phyloP scores from a whole-genome alignment of 2,329 filamentous ascomycete species.

The Fusarium nygamai region DNA sequence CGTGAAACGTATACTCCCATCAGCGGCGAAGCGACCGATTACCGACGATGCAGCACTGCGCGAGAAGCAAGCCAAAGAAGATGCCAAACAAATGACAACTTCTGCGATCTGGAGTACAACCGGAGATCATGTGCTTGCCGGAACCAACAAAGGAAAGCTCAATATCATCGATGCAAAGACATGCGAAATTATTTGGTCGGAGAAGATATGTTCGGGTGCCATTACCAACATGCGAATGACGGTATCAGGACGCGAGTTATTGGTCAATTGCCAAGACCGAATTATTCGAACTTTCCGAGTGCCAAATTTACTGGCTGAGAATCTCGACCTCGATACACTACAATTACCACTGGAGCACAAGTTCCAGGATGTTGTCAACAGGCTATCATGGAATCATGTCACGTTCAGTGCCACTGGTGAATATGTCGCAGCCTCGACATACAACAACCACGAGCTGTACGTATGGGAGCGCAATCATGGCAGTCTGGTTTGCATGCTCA shows the following conservation, averaged over 20 bases:
- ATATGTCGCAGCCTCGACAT: slow-evolving; percentile 95
- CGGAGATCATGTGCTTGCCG: slow-evolving; percentile 89
- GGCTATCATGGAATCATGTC: slow-evolving; percentile 95
- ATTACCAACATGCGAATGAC: slow-evolving; percentile 89
- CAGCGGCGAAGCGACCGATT: slow-evolving; percentile 79
- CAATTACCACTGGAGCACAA: slow-evolving; percentile 95
- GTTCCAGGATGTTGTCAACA: slow-evolving; percentile 97
- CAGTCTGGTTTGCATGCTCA: slow-evolving; percentile 94
- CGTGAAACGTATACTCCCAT: slow-evolving; percentile 81
- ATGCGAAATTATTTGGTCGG: slow-evolving; percentile 86
- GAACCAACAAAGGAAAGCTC: slow-evolving; percentile 94
- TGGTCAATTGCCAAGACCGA: slow-evolving; percentile 93
- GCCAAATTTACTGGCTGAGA: slow-evolving; percentile 75
- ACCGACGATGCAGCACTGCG: slow-evolving; percentile 74
- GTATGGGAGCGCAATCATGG: slow-evolving; percentile 97
- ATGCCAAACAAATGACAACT: slow-evolving; percentile 94
- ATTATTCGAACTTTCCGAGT: slow-evolving; percentile 94
- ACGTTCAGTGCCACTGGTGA: slow-evolving; percentile 94
- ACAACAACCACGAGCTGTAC: slow-evolving; percentile 98
- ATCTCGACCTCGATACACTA: slow-evolving; percentile 85
- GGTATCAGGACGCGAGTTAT: slow-evolving; percentile 81
- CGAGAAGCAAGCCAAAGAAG: slow-evolving; percentile 89
- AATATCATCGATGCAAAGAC: slow-evolving; percentile 92
- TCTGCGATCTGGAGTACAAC: slow-evolving; percentile 87
- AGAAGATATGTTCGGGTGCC: slow-evolving; percentile 85